These are phyloP conservation scores for Verticillium nubilum DNA, from an alignment of 2,329 filamentous ascomycete species.

Conservation along the genomic window DNA sequence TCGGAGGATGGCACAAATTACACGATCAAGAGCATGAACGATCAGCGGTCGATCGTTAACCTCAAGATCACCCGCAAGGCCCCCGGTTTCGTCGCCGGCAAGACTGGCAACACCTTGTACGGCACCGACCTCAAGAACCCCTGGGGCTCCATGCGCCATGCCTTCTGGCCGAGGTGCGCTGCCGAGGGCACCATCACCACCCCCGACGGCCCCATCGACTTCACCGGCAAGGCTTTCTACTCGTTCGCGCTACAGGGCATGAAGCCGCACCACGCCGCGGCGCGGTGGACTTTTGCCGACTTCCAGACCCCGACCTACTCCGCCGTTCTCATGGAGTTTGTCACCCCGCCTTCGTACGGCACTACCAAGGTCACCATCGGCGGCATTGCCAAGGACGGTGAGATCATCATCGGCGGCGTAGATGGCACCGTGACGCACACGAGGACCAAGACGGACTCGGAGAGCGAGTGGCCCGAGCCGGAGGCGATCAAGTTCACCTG, in stretches of 20 bases:
- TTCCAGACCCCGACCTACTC: slow-evolving; percentile 87
- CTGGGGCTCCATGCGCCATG: slow-evolving; percentile 89
- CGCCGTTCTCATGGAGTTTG: slow-evolving; percentile 92
- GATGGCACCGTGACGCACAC: slow-evolving; percentile 64
- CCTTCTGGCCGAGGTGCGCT: slow-evolving; percentile 86
- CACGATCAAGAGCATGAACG: slow-evolving; percentile 84
- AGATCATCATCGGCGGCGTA: slow-evolving; percentile 69
- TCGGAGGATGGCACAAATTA: slow-evolving; percentile 79
- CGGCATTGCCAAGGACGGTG: slow-evolving; percentile 72
- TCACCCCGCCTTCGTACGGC: slow-evolving; percentile 88
- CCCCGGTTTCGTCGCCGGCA: slow-evolving; percentile 80
- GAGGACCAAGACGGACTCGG: slow-evolving; percentile 62
- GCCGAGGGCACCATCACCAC: slow-evolving; percentile 82
- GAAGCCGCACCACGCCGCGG: slow-evolving; percentile 96
- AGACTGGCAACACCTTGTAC: slow-evolving; percentile 76
- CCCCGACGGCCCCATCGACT: slow-evolving; percentile 72
- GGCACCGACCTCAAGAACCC: slow-evolving; percentile 81
- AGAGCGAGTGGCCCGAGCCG: slow-evolving; percentile 87
- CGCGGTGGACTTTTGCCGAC: slow-evolving; percentile 87
- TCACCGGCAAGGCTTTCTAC: slow-evolving; percentile 75
- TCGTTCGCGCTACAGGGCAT: slow-evolving; percentile 89
- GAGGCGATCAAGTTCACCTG: slow-evolving; percentile 70
- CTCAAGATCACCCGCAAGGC: slow-evolving; percentile 70
- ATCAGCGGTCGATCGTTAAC: slow-evolving; percentile 77
- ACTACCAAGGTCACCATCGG: slow-evolving; percentile 79